These are phyloP conservation scores for Exophiala aquamarina DNA, from an alignment of 2,329 filamentous ascomycete genomes.

Conservation along the genomic window DNA sequence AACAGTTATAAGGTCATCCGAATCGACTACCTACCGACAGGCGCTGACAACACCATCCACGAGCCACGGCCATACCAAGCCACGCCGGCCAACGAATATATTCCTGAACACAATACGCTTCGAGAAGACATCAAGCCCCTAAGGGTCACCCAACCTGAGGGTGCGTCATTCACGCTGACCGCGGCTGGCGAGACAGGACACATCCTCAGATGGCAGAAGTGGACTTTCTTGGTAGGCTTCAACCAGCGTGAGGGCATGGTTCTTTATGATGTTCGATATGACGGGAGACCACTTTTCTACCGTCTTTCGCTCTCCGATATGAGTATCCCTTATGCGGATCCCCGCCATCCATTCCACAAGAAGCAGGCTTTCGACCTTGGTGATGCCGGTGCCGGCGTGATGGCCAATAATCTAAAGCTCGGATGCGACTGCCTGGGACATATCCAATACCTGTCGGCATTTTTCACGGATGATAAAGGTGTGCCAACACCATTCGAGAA, in stretches of 20 bases:
- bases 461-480: conserved; percentile 61
- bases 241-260: conserved; percentile 67
- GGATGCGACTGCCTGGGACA: conserved; percentile 71
- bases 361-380: conserved; percentile 71
- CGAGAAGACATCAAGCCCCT: conserved; percentile 64
- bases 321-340: conserved; percentile 62
- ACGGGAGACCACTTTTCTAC: conserved; percentile 65
- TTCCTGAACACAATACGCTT: conserved; percentile 61
- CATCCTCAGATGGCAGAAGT: conserved; percentile 65
- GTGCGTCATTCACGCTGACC: conserved; percentile 59
- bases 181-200: conserved; percentile 54
- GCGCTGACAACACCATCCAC: conserved; percentile 57
- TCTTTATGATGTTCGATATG: conserved; percentile 65
- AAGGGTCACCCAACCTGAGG: conserved; percentile 64
- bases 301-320: conserved; percentile 67
- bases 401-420: conserved; percentile 68
- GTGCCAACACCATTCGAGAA: conserved; percentile 62
- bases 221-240: conserved; percentile 62
- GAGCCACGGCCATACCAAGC: conserved; percentile 19
- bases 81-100: conserved; percentile 62
- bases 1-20: conserved; percentile 64
- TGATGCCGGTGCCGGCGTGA: conserved; percentile 65
- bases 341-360: conserved; percentile 66
- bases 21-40: conserved; percentile 69
- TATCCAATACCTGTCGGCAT: conserved; percentile 65